Evolutionary conservation across 306 rosid genomes (phyloP), one percentile per base, ranked within the genome.

Genomic region (Citrullus colocynthis): DNA sequence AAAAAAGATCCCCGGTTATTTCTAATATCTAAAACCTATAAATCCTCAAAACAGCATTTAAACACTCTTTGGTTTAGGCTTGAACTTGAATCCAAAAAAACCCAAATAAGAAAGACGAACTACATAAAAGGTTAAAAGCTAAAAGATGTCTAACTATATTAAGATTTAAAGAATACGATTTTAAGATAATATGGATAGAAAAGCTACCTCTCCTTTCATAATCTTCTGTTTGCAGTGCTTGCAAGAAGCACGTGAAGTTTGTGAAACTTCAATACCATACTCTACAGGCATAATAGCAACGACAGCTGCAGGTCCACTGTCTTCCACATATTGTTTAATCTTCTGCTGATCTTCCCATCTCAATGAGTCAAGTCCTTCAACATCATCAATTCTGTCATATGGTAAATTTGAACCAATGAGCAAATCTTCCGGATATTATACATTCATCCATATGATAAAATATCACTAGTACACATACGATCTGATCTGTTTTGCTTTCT

Each of bases 301-400:
- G 59, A 87, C 82, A 21, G 76, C 78, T 1, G 78, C 5, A 56
- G 88, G 44, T 11, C 41, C 85, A 7, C 80, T 83, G 39, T 80
- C 80, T 86, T 92, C 91, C 66, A 90, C 83, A 84, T 95, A 92
- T 71, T 86, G 78, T 79, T 97, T 88, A 74, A 95, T 85, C 82
- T 83, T 90, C 89, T 90, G 90, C 83, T 95, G 99, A 78, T 95
- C 97, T 51, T 95, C 97, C 97, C 99, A 95, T 20, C 99, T 91
- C 37, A 95, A 88, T 30, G 66, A 81, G 85, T 95, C 97, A 15
- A 92, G 18, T 86, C 96, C 93, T 82, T 95, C 99, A 81, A 92
- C 91, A 61, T 95, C 99, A 80, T 88, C 99, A 81, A 84, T 45
- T 55, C 97, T 95, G 76, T 78, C 65, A 39, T 76, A 83, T 28